Evolutionary conservation across 2,329 filamentous ascomycete species (phyloP).

Genomic region (Aspergillus novofumigatus): DNA sequence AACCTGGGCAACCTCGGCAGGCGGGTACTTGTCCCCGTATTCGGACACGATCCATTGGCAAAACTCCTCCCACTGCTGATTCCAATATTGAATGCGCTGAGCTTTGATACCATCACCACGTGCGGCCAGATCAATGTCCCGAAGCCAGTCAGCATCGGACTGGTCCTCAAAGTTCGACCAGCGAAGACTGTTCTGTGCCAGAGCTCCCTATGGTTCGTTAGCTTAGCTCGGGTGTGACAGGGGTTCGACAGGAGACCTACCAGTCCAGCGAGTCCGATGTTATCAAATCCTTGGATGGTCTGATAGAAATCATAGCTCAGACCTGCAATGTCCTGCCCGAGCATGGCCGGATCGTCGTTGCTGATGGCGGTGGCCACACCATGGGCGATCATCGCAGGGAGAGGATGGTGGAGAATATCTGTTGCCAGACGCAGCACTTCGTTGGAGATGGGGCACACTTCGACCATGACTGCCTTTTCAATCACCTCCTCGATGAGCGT

Average conservation of each 20-base stretch:
- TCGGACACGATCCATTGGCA: conserved; percentile 73
- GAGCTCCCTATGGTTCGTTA: conserved; percentile 30
- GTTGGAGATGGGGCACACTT: conserved; percentile 86
- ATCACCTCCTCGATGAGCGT: conserved; percentile 80
- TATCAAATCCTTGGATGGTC: conserved; percentile 83
- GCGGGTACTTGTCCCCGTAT: conserved; percentile 4
- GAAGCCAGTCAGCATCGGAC: conserved; percentile 63
- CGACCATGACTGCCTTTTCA: conserved; percentile 76
- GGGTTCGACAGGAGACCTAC: conserved; percentile 45
- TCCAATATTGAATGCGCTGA: conserved; percentile 69
- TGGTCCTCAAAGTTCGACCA: conserved; percentile 85
- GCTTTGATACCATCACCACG: conserved; percentile 67
- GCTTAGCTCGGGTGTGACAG: background rate
- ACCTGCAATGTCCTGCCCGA: conserved; percentile 74
- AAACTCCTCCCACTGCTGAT: conserved; percentile 76
- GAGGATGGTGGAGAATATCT: conserved; percentile 69
- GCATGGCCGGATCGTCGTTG: conserved; percentile 85
- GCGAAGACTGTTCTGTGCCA: conserved; percentile 84
- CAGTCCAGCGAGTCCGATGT: conserved; percentile 79
- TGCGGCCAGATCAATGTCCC: conserved; percentile 67
- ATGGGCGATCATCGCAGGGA: conserved; percentile 76
- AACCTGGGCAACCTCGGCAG: background rate
- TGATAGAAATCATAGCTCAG: conserved; percentile 94
- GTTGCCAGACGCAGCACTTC: conserved; percentile 76
- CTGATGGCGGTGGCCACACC: conserved; percentile 77